Evolutionary conservation across 179 eudicot genomes (phyloP), one percentile per base, ranked within the genome.

Genomic region (Sideroxylon spinosum): DNA sequence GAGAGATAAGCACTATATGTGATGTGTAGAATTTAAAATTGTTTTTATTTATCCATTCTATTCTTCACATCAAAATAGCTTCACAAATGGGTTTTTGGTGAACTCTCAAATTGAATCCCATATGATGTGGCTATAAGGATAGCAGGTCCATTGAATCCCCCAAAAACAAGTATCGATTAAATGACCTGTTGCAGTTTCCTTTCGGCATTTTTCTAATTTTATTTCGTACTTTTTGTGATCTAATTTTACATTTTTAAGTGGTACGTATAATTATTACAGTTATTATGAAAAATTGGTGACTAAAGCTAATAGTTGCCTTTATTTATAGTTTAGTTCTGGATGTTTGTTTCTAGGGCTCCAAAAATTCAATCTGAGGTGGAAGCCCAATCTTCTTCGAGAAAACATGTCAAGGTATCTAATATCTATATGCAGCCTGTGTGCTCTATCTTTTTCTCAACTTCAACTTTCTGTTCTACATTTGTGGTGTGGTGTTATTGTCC

Each of bases 361-460:
- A 87, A 84, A 79, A 77, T 81, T 83, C 90, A 85, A 82, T 74
- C 81, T 53, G 79, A 80, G 59, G 82, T 81, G 82, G 86, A 87
- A 59, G 71, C 79, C 75, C 73, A 60, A 76, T 85, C 73, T 32
- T 72, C 74, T 77, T 17, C 82, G 17, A 84, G 89, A 76, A 92
- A 85, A 86, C 79, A 87, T 20, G 73, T 83, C 72, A 91, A 92
- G 90, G 97, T 89, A 82, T 64, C 79, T 76, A 60, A 44, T 73
- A n/a, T 37, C 59, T 74, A 10, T 68, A 16, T 65, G 61, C 56
- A 46, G 57, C 73, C 83, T 20, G 56, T 56, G 22, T 26, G 14
- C 37, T 29, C n/a, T 29, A 19, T 62, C 20, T 17, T 56, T 59
- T 6, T 59, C 2, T n/a, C 25, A 17, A 6, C n/a, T 61, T 22